Evolutionary conservation across 2,329 filamentous ascomycete species (phyloP).

Genomic region (Microsporum canis): DNA sequence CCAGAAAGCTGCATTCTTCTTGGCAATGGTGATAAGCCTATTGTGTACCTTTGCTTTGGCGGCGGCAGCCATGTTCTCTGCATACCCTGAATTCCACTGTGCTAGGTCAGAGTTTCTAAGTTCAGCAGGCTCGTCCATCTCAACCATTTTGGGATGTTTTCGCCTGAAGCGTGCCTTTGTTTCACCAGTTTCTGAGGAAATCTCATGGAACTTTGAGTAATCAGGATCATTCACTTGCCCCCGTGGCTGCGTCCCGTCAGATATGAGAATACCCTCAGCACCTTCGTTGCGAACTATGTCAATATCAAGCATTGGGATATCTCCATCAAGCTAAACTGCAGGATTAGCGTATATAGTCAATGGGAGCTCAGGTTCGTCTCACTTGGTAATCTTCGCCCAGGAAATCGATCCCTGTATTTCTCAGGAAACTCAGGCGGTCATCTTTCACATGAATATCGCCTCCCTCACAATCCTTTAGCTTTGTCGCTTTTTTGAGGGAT

Average conservation of each 20-base stretch:
- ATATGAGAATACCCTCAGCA: constrained; percentile 15
- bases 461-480: background rate
- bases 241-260: constrained; percentile 4
- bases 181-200: constrained; percentile 11
- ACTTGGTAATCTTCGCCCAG: background rate
- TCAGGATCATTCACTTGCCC: constrained; percentile 13
- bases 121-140: constrained; percentile 40
- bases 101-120: constrained; percentile 46
- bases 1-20: constrained; percentile 52
- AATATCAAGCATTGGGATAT: constrained; percentile 15
- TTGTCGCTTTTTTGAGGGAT: constrained; percentile 8
- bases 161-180: constrained; percentile 21
- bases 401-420: background rate
- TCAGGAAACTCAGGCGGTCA: background rate
- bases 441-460: background rate
- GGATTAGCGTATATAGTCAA: background rate
- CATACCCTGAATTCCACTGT: constrained; percentile 49
- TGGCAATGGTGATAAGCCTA: constrained; percentile 39
- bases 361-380: background rate
- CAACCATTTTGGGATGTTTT: constrained; percentile 32
- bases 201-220: constrained; percentile 11
- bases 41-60: constrained; percentile 35
- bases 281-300: constrained; percentile 10
- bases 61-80: constrained; percentile 47
- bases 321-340: constrained; percentile 8